These are phyloP conservation scores for Saussurea involucrata DNA, from an alignment of 129 eudicot species.

Conservation along the genomic window DNA sequence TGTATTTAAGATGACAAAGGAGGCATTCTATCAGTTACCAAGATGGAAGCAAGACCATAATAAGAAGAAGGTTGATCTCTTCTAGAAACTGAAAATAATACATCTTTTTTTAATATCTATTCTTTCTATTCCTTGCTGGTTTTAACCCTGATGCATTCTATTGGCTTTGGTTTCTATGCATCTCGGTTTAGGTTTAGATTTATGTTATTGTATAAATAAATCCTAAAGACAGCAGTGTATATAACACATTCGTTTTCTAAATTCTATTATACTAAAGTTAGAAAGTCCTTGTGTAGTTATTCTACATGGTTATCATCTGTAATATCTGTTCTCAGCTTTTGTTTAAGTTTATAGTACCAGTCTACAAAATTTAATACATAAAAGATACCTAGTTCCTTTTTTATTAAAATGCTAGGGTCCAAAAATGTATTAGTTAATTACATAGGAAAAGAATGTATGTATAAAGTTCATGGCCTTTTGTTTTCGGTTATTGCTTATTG, in stretches of 20 bases:
- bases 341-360: no score
- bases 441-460: no score
- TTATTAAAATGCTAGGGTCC: no score
- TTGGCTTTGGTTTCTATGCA: conserved; percentile 6
- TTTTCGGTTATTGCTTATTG: no score
- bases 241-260: neutral
- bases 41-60: conserved; percentile 88
- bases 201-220: neutral
- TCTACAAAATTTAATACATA: no score
- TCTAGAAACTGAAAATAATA: conserved; percentile 28
- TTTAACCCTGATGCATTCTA: neutral
- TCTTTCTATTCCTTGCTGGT: neutral
- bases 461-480: no score
- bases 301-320: no score
- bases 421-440: no score
- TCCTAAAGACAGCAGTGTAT: neutral
- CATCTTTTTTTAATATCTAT: conserved; percentile 4
- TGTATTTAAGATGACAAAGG: conserved; percentile 53
- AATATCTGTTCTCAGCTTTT: no score
- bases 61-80: conserved; percentile 80
- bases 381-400: no score
- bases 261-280: neutral
- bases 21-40: conserved; percentile 61
- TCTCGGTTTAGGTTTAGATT: neutral
- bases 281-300: neutral